A percentile compares a stretch with the other conserved stretches of the same genome.
Conservation (phyloP, 176 grass and related monocot genomes). For the Chloris gayana region DNA sequence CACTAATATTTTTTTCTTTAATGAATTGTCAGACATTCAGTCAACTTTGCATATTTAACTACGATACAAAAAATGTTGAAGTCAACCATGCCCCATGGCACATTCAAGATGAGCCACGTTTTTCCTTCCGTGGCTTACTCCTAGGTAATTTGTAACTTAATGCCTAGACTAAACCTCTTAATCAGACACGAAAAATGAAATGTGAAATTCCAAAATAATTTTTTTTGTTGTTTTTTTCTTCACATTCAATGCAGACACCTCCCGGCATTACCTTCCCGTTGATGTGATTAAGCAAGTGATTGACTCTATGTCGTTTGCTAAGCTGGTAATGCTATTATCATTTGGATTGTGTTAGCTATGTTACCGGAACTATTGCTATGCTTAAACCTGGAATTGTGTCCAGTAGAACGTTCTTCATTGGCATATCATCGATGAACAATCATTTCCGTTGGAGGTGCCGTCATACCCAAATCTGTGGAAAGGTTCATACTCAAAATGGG, state of each 20-base stretch:
- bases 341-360: conserved; percentile 14
- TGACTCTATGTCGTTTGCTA: conserved; percentile 94
- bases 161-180: not conserved
- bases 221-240: conserved; percentile 10
- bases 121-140: conserved; percentile 76
- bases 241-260: conserved; percentile 68
- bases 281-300: conserved; percentile 92
- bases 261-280: conserved; percentile 83
- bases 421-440: conserved; percentile 96
- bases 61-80: conserved; percentile 83
- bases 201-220: conserved; percentile 15
- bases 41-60: conserved; percentile 89
- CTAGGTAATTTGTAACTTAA: conserved; percentile 54
- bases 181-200: not conserved
- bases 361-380: conserved; percentile 31
- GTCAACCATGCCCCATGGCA: conserved; percentile 80
- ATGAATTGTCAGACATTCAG: conserved; percentile 81
- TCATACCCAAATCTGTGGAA: conserved; percentile 92
- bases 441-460: conserved; percentile 90
- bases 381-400: conserved; percentile 61
- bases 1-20: conserved; percentile 5
- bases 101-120: conserved; percentile 92
- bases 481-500: conserved; percentile 82
- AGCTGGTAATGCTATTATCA: conserved; percentile 73
- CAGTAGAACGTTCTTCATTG: conserved; percentile 99